Percentiles rank a stretch among this genome's conserved stretches.
Evolutionary conservation across 1,139 yeast genomes (phyloP).

Genomic region (Kazachstania sp.): DNA sequence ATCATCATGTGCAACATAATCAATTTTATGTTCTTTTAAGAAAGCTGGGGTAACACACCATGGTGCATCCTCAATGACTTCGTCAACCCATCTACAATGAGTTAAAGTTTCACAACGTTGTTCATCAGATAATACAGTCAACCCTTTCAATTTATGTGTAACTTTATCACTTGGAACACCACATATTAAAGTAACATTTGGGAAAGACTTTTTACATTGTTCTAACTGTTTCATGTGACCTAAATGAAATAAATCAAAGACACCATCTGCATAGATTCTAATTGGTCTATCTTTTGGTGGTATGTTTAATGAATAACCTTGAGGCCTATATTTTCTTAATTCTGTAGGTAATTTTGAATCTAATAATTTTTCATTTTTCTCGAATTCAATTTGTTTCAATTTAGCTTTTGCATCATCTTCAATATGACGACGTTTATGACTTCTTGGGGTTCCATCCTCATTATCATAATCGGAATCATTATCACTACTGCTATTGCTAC

Average conservation of each 20-base stretch:
- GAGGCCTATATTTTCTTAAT: slow-evolving; percentile 60
- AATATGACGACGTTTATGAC: slow-evolving; percentile 12
- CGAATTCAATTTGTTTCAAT: slow-evolving; percentile 36
- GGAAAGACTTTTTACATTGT: slow-evolving; percentile 90
- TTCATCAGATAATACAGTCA: slow-evolving; percentile 79
- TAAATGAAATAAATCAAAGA: slow-evolving; percentile 87
- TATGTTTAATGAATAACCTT: slow-evolving; percentile 59
- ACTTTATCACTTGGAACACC: slow-evolving; percentile 87
- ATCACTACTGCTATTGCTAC: neutral
- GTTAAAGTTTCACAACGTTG: slow-evolving; percentile 82
- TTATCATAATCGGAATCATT: slow-evolving; percentile 20
- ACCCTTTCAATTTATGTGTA: slow-evolving; percentile 86
- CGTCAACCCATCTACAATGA: slow-evolving; percentile 97
- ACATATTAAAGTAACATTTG: slow-evolving; percentile 74
- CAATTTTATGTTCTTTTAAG: slow-evolving; percentile 68
- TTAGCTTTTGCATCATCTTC: slow-evolving; percentile 5
- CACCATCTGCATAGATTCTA: slow-evolving; percentile 94
- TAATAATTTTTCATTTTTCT: slow-evolving; percentile 43
- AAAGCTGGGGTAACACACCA: slow-evolving; percentile 90
- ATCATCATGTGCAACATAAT: slow-evolving; percentile 97
- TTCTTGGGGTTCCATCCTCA: slow-evolving; percentile 24
- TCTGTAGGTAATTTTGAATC: slow-evolving; percentile 57
- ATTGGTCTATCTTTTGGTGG: slow-evolving; percentile 86
- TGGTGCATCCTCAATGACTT: slow-evolving; percentile 88
- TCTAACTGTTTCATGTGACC: slow-evolving; percentile 98